These are phyloP conservation scores for Apophysomyces ossiformis DNA, from an alignment of 371 early-diverging fungal genomes.

Conservation along the genomic window DNA sequence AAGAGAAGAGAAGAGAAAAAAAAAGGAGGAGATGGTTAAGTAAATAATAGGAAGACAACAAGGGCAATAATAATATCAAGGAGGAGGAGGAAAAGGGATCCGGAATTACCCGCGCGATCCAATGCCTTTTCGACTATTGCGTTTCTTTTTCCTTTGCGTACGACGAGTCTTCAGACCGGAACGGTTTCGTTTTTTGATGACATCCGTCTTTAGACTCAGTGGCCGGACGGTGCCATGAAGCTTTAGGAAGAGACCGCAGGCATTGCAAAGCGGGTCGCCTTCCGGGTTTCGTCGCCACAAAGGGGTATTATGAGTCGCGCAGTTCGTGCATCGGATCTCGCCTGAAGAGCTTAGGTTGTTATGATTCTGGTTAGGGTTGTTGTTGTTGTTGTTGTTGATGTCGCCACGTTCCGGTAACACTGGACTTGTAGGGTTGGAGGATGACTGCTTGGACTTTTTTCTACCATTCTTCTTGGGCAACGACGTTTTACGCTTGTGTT, in stretches of 20 bases:
- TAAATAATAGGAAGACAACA: too few relatives aligned
- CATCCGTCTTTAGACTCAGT: slow-evolving; percentile 28
- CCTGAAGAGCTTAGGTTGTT: background rate
- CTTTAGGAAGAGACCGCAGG: slow-evolving; percentile 27
- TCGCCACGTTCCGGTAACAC: background rate
- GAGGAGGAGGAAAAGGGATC: background rate
- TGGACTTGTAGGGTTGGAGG: background rate
- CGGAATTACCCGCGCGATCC: slow-evolving; percentile 11
- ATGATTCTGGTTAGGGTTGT: too few relatives aligned
- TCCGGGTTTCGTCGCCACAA: slow-evolving; percentile 27
- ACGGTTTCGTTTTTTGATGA: slow-evolving; percentile 27
- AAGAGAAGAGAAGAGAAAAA: too few relatives aligned
- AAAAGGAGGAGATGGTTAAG: too few relatives aligned
- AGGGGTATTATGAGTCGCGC: slow-evolving; percentile 22
- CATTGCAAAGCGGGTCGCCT: slow-evolving; percentile 27
- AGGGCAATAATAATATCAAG: background rate
- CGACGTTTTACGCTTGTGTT: slow-evolving; percentile 2
- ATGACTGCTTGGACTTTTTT: background rate
- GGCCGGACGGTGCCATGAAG: slow-evolving; percentile 28
- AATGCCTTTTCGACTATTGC: slow-evolving; percentile 5
- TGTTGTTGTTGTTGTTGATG: background rate
- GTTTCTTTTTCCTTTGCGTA: background rate
- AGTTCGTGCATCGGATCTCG: slow-evolving; percentile 12
- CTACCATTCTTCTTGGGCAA: background rate
- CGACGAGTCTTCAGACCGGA: slow-evolving; percentile 10